These are phyloP conservation scores for Pachysolen tannophilus DNA, from an alignment of 805 yeast species.

Conservation along the genomic window DNA sequence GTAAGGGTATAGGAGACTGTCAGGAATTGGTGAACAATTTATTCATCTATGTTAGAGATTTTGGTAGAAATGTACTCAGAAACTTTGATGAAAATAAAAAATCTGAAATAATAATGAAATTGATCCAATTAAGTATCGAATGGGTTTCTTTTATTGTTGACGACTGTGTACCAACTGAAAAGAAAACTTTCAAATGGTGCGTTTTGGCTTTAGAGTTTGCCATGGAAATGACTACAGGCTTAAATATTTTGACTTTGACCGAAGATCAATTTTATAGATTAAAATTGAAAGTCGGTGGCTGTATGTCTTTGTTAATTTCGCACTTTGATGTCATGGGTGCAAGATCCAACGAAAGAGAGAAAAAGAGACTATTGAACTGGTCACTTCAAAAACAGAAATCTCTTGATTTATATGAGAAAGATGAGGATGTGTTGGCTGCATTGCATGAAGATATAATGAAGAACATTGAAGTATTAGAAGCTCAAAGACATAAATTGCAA, in stretches of 20 bases:
- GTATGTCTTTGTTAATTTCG: slow-evolving; percentile 87
- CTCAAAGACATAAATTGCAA: slow-evolving; percentile 33
- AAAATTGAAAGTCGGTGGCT: slow-evolving; percentile 81
- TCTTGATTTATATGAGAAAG: slow-evolving; percentile 45
- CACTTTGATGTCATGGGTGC: slow-evolving; percentile 99
- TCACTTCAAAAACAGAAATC: slow-evolving; percentile 45
- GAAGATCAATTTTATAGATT: slow-evolving; percentile 68
- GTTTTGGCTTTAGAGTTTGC: slow-evolving; percentile 94
- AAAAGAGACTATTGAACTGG: slow-evolving; percentile 46
- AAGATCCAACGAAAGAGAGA: slow-evolving; percentile 66
- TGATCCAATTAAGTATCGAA: slow-evolving; percentile 70
- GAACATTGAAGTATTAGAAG: slow-evolving; percentile 59
- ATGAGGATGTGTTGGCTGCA: slow-evolving; percentile 44
- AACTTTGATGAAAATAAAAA: slow-evolving; percentile 58
- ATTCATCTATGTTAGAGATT: slow-evolving; percentile 74
- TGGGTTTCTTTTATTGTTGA: slow-evolving; percentile 94
- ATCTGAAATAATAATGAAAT: slow-evolving; percentile 58
- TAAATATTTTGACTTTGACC: slow-evolving; percentile 73
- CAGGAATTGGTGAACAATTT: slow-evolving; percentile 72
- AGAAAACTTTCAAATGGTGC: slow-evolving; percentile 91
- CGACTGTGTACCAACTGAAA: slow-evolving; percentile 89
- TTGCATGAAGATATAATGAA: slow-evolving; percentile 63
- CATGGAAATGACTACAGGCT: slow-evolving; percentile 88
- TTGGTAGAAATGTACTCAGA: slow-evolving; percentile 64
- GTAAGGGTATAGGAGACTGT: slow-evolving; percentile 50